Conservation (phyloP, 352 stramenopile genomes). For the Globisporangium ultimum region DNA sequence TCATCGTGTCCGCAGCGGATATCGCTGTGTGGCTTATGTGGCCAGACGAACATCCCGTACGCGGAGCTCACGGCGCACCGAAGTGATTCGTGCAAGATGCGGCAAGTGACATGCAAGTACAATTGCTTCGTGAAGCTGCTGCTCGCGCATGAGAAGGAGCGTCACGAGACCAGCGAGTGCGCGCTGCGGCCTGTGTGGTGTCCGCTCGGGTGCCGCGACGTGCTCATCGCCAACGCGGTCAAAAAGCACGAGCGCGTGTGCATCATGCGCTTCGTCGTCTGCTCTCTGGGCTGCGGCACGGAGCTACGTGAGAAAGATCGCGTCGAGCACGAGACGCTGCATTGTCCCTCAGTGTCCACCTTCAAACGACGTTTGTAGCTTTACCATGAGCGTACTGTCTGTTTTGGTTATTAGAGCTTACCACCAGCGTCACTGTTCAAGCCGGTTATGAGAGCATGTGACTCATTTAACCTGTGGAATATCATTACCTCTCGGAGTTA, state of each 20-base stretch:
- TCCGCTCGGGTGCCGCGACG: slow-evolving; percentile 54
- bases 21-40: slow-evolving; percentile 49
- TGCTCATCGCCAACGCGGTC: slow-evolving; percentile 42
- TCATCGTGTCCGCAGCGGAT: slow-evolving; percentile 40
- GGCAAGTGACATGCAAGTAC: slow-evolving; percentile 45
- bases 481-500: too few species aligned
- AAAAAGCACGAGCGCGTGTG: slow-evolving; percentile 56
- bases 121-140: slow-evolving; percentile 46
- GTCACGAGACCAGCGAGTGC: slow-evolving; percentile 64
- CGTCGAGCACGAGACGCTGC: slow-evolving; percentile 37
- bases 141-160: slow-evolving; percentile 50
- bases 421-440: too few species aligned
- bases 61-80: slow-evolving; percentile 37
- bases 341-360: too few species aligned
- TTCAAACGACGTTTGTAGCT: not conserved
- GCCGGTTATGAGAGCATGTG: too few species aligned
- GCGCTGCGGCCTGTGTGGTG: slow-evolving; percentile 58
- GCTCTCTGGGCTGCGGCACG: slow-evolving; percentile 46
- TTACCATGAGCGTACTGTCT: slow-evolving; percentile 3
- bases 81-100: slow-evolving; percentile 51
- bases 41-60: slow-evolving; percentile 32
- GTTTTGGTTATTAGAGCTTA: too few species aligned
- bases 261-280: slow-evolving; percentile 58
- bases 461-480: too few species aligned
- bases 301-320: slow-evolving; percentile 61